phyloP scores from a whole-genome alignment of 2,329 filamentous ascomycete species.

The Curvularia sp. region DNA sequence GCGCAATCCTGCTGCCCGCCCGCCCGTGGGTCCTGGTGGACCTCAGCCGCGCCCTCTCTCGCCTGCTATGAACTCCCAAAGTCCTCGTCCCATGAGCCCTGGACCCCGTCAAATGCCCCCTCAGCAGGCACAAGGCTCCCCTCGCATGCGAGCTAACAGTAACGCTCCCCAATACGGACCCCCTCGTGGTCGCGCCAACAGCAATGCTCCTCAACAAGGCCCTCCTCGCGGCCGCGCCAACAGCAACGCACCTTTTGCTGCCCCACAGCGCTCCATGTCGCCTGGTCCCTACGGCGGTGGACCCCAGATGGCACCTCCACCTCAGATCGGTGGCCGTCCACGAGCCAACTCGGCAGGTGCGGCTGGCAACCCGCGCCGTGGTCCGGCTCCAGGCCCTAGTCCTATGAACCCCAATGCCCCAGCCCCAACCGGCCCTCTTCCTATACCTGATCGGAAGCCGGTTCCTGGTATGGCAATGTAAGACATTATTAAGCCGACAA shows the following conservation, averaged over 20 bases:
- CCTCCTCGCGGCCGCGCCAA: slow-evolving; percentile 44
- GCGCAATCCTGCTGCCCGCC: slow-evolving; percentile 41
- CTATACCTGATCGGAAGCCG: slow-evolving; percentile 55
- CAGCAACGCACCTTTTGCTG: slow-evolving; percentile 50
- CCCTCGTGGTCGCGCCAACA: slow-evolving; percentile 45
- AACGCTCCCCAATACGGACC: slow-evolving; percentile 1
- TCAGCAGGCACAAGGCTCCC: slow-evolving; percentile 31
- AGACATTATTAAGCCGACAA: slow-evolving; percentile 7
- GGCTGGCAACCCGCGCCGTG: slow-evolving; percentile 36
- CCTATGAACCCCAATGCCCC: slow-evolving; percentile 46
- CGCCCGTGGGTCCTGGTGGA: slow-evolving; percentile 44
- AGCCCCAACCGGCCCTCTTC: slow-evolving; percentile 10
- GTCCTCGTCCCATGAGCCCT: slow-evolving; percentile 54
- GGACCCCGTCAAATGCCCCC: slow-evolving; percentile 43
- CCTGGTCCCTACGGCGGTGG: slow-evolving; percentile 51
- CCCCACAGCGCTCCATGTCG: slow-evolving; percentile 49
- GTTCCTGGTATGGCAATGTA: slow-evolving; percentile 57
- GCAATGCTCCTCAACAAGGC: slow-evolving; percentile 46
- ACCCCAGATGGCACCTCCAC: slow-evolving; percentile 42
- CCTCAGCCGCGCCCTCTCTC: slow-evolving; percentile 52
- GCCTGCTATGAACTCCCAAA: slow-evolving; percentile 53
- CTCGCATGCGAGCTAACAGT: slow-evolving; percentile 31
- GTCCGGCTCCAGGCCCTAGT: slow-evolving; percentile 45
- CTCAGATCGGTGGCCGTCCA: slow-evolving; percentile 43
- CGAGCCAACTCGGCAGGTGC: slow-evolving; percentile 50